Conservation (phyloP, 768 basidiomycete genomes). For the Xanthoconium stramineum region DNA sequence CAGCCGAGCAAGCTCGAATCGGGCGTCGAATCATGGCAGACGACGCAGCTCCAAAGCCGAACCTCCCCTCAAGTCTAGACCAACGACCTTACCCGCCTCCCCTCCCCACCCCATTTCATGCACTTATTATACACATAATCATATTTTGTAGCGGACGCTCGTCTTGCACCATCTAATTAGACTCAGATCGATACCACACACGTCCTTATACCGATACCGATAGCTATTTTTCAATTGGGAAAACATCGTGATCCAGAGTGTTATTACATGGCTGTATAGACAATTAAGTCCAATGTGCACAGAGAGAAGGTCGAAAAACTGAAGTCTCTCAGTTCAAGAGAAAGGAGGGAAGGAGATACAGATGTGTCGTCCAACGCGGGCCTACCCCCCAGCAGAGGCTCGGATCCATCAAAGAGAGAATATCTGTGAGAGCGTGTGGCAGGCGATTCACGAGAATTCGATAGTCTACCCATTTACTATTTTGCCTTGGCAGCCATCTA, state of each 20-base stretch:
- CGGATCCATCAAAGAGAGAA: background rate
- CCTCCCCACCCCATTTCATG: too few relatives aligned
- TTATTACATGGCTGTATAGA: conserved; percentile 26
- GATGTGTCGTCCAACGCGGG: background rate
- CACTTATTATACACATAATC: background rate
- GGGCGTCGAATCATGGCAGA: conserved; percentile 16
- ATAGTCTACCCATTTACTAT: conserved; percentile 27
- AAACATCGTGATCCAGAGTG: conserved; percentile 9
- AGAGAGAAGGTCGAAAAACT: background rate
- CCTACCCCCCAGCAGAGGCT: background rate
- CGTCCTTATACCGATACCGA: conserved; percentile 2
- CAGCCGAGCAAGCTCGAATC: conserved; percentile 9
- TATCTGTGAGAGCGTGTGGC: background rate
- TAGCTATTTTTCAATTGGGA: conserved; percentile 3
- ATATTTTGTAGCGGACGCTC: background rate
- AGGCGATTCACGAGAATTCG: background rate
- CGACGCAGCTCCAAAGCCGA: conserved; percentile 1
- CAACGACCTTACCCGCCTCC: background rate
- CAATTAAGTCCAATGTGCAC: conserved; percentile 14
- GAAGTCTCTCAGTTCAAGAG: background rate
- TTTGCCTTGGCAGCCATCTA: conserved; percentile 72
- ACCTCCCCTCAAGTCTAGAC: background rate
- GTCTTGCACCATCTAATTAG: background rate
- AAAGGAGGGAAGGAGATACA: background rate
- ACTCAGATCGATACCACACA: background rate